Percentiles rank a stretch among this genome's conserved stretches.
Evolutionary conservation across 331 rosid species (phyloP).

Genomic region (Rosa hybrid): DNA sequence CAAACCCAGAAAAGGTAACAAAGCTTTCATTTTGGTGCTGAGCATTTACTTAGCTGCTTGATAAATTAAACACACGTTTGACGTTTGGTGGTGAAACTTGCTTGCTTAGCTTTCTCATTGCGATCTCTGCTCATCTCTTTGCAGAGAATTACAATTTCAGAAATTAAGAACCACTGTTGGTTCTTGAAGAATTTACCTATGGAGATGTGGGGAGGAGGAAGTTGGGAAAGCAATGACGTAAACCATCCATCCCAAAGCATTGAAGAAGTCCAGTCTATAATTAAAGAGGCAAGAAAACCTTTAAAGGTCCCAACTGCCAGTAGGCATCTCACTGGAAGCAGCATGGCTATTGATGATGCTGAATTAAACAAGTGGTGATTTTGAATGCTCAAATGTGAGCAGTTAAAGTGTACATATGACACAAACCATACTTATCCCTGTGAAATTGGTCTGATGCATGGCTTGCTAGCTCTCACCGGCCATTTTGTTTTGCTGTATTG

Average conservation of each 20-base stretch:
- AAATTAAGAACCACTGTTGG: constrained; percentile 75
- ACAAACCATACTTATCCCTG: not conserved
- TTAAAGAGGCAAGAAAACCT: constrained; percentile 67
- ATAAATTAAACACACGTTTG: not conserved
- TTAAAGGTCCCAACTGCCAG: constrained; percentile 36
- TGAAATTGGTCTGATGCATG: not conserved
- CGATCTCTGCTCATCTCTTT: constrained; percentile 2
- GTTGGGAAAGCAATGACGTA: constrained; percentile 61
- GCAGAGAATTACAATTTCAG: constrained; percentile 81
- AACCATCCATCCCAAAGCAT: constrained; percentile 61
- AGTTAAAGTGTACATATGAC: constrained; percentile 11
- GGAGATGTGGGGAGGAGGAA: constrained; percentile 71
- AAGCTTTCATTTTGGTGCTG: not conserved
- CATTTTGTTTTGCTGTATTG: not conserved
- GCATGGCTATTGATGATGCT: constrained; percentile 70
- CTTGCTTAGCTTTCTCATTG: constrained; percentile 3
- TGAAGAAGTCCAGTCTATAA: constrained; percentile 64
- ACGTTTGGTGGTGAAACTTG: not conserved
- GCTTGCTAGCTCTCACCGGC: not conserved
- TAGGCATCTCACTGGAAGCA: constrained; percentile 42
- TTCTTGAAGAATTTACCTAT: constrained; percentile 66
- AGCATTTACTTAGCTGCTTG: not conserved
- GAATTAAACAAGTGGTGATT: constrained; percentile 57
- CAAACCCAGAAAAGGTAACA: constrained; percentile 67
- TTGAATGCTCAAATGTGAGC: constrained; percentile 46